A percentile compares a stretch with the other conserved stretches of the same genome.
These are phyloP conservation scores for Ogataea henricii DNA, from an alignment of 805 yeast genomes.

Conservation along the genomic window DNA sequence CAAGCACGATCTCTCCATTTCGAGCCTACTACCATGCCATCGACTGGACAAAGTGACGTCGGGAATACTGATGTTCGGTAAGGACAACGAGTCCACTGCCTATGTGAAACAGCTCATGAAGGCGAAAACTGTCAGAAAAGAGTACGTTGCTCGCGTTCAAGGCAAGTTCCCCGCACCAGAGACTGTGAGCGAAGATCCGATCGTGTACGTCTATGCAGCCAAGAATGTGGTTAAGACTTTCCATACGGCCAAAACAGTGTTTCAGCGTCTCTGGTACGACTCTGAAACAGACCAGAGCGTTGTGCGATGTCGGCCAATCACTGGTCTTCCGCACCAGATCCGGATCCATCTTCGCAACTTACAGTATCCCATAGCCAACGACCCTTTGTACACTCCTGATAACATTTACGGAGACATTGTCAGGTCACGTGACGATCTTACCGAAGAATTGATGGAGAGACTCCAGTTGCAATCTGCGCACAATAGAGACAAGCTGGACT, in stretches of 20 bases:
- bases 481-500: conserved; percentile 20
- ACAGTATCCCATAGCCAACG: conserved; percentile 37
- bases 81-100: conserved; percentile 32
- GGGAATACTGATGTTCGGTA: conserved; percentile 49
- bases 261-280: conserved; percentile 29
- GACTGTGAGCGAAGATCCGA: conserved; percentile 38
- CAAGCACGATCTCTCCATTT: conserved; percentile 35
- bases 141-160: conserved; percentile 43
- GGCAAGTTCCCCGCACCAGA: conserved; percentile 41
- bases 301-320: conserved; percentile 45
- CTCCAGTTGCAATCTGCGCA: conserved; percentile 12
- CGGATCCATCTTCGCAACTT: conserved; percentile 53
- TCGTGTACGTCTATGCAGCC: conserved; percentile 24
- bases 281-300: conserved; percentile 35
- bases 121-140: conserved; percentile 32
- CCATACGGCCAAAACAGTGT: conserved; percentile 23
- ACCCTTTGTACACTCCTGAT: conserved; percentile 28
- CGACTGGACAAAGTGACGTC: conserved; percentile 54
- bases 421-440: conserved; percentile 6
- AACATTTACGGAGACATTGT: conserved; percentile 6
- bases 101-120: conserved; percentile 32
- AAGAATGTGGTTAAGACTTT: conserved; percentile 18
- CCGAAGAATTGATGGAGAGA: conserved; percentile 11
- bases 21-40: conserved; percentile 40
- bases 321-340: conserved; percentile 57